These are phyloP conservation scores for Phytophthora cajani DNA, from an alignment of 352 stramenopile genomes.

Conservation along the genomic window DNA sequence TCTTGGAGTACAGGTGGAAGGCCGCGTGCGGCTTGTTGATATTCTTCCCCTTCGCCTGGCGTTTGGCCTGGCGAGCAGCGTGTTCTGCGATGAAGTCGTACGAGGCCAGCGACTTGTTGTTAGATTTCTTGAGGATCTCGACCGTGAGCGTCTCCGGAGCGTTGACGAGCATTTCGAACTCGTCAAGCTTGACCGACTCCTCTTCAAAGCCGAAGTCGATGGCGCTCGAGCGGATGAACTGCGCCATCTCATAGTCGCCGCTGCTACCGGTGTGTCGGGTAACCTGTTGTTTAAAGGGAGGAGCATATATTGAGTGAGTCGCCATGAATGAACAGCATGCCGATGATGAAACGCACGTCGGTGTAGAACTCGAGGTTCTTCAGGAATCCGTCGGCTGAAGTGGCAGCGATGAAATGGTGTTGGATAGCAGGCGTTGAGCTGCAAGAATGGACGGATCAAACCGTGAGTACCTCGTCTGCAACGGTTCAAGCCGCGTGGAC, in stretches of 20 bases:
- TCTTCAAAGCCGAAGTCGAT: slow-evolving; percentile 83
- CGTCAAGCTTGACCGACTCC: slow-evolving; percentile 77
- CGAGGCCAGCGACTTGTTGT: slow-evolving; percentile 31
- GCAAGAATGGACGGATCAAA: neutral
- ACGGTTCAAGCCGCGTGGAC: neutral
- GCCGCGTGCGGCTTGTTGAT: slow-evolving; percentile 46
- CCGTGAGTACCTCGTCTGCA: slow-evolving; percentile 1
- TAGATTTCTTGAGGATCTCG: slow-evolving; percentile 33
- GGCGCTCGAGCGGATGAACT: slow-evolving; percentile 76
- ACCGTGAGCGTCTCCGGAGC: slow-evolving; percentile 68
- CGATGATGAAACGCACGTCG: slow-evolving; percentile 36
- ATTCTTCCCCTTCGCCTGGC: slow-evolving; percentile 38
- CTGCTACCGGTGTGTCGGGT: slow-evolving; percentile 64
- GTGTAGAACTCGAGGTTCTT: slow-evolving; percentile 84
- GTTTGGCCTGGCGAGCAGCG: slow-evolving; percentile 29
- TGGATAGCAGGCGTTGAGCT: slow-evolving; percentile 78
- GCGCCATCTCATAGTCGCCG: slow-evolving; percentile 76
- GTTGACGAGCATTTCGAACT: slow-evolving; percentile 86
- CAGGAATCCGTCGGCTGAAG: slow-evolving; percentile 62
- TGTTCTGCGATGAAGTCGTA: slow-evolving; percentile 40
- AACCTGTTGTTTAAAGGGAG: slow-evolving; percentile 30
- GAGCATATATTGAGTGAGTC: neutral
- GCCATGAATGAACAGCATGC: neutral
- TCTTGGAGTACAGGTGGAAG: slow-evolving; percentile 87
- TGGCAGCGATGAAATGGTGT: slow-evolving; percentile 81